These are phyloP conservation scores for Podospora pseudopauciseta DNA, from an alignment of 495 filamentous ascomycete genomes.

Conservation along the genomic window DNA sequence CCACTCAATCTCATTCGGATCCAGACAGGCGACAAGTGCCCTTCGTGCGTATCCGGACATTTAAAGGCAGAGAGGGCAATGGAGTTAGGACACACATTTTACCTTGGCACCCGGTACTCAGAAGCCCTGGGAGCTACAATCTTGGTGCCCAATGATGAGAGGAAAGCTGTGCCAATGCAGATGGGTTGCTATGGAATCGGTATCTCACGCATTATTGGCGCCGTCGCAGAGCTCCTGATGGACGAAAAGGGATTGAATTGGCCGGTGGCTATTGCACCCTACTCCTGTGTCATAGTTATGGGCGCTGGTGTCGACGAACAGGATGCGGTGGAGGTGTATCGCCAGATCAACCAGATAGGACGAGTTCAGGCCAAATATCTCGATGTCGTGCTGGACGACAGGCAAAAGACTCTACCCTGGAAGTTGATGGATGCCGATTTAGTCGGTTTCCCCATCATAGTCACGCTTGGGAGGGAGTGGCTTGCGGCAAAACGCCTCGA, in stretches of 20 bases:
- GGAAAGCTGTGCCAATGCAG: constrained; percentile 54
- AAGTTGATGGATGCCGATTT: constrained; percentile 86
- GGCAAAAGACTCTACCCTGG: constrained; percentile 66
- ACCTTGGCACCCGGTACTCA: constrained; percentile 86
- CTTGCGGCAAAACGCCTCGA: constrained; percentile 59
- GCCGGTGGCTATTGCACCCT: constrained; percentile 84
- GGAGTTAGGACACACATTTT: constrained; percentile 92
- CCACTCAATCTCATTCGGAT: constrained; percentile 60
- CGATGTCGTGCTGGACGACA: constrained; percentile 69
- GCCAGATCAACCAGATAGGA: constrained; percentile 29
- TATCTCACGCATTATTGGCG: constrained; percentile 84
- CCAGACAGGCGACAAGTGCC: constrained; percentile 66
- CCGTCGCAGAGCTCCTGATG: constrained; percentile 69
- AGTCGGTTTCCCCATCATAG: constrained; percentile 79
- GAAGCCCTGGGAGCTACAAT: constrained; percentile 64
- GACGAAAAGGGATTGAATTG: constrained; percentile 79
- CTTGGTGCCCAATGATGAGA: constrained; percentile 29
- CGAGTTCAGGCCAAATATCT: constrained; percentile 28
- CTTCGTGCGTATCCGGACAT: constrained; percentile 59
- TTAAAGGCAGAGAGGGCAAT: constrained; percentile 70
- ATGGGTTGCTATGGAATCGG: constrained; percentile 99
- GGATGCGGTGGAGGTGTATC: constrained; percentile 53
- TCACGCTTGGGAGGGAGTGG: constrained; percentile 77
- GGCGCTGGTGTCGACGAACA: constrained; percentile 50
- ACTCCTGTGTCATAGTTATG: constrained; percentile 68